A percentile compares a stretch with the other conserved stretches of the same genome.
Evolutionary conservation across 345 rosid genomes (phyloP).

Genomic region (Alliaria petiolata): DNA sequence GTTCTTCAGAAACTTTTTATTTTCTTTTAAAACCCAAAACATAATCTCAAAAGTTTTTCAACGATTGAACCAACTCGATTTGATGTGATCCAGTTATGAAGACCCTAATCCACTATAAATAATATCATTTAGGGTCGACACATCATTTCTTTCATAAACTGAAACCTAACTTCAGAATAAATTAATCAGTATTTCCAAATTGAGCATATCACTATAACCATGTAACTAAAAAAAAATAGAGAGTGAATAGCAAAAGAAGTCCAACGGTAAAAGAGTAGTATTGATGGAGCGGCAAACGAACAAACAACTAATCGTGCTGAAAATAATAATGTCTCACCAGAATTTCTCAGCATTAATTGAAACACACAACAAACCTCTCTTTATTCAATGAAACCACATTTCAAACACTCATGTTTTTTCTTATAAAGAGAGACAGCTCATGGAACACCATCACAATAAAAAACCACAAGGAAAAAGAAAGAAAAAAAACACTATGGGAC

Average conservation of each 20-base stretch:
- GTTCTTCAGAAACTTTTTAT: too few species aligned
- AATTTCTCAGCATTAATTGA: constrained; percentile 31
- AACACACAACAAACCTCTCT: constrained; percentile 35
- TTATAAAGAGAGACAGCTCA: constrained; percentile 18
- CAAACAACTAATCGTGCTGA: constrained; percentile 26
- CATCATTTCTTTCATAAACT: background rate
- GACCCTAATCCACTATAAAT: background rate
- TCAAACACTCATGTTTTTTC: constrained; percentile 15
- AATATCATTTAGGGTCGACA: background rate
- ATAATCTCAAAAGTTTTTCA: background rate
- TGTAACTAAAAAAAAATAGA: background rate
- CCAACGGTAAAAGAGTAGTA: constrained; percentile 30
- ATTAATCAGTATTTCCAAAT: background rate
- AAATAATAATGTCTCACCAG: constrained; percentile 32
- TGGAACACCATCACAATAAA: constrained; percentile 9
- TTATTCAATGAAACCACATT: constrained; percentile 33
- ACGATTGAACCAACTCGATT: background rate
- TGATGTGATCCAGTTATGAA: background rate
- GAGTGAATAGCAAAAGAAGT: background rate
- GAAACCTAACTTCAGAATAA: background rate
- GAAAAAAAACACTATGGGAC: background rate
- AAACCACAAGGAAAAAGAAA: constrained; percentile 19
- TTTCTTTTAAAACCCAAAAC: background rate
- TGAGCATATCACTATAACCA: background rate
- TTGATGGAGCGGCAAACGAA: constrained; percentile 34